Conservation (phyloP, 148 eudicot genomes). For the Fallopia convolvulus region DNA sequence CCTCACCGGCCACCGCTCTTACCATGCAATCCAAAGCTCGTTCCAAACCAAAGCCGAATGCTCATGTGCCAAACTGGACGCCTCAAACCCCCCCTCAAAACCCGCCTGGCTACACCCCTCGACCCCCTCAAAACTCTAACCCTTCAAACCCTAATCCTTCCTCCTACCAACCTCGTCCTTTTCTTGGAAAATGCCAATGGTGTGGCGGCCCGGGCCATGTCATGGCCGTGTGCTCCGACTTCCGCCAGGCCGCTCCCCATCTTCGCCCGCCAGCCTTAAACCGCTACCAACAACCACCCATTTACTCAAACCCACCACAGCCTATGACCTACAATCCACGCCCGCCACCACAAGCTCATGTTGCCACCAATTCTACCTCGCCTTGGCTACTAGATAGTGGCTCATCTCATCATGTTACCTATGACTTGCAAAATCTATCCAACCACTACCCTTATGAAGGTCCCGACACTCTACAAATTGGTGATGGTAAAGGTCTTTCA, state of each 20-base stretch:
- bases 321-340: neutral
- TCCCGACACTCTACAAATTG: neutral
- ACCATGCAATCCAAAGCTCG: neutral
- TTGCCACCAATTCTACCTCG: neutral
- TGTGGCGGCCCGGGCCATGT: neutral
- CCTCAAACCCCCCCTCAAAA: neutral
- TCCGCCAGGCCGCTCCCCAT: neutral
- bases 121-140: neutral
- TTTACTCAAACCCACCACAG: too few relatives aligned
- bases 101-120: too few relatives aligned
- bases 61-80: neutral
- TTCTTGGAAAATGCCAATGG: neutral
- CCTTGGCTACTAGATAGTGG: neutral
- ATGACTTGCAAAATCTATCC: neutral
- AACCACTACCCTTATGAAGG: neutral
- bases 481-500: neutral
- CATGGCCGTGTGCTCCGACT: neutral
- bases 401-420: neutral
- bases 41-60: neutral
- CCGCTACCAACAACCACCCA: neutral
- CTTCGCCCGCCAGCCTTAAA: neutral
- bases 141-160: neutral
- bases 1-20: too few relatives aligned
- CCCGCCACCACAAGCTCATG: neutral
- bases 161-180: neutral